Conservation (phyloP, 257 asterid species). For the Solanum ossicruentum region DNA sequence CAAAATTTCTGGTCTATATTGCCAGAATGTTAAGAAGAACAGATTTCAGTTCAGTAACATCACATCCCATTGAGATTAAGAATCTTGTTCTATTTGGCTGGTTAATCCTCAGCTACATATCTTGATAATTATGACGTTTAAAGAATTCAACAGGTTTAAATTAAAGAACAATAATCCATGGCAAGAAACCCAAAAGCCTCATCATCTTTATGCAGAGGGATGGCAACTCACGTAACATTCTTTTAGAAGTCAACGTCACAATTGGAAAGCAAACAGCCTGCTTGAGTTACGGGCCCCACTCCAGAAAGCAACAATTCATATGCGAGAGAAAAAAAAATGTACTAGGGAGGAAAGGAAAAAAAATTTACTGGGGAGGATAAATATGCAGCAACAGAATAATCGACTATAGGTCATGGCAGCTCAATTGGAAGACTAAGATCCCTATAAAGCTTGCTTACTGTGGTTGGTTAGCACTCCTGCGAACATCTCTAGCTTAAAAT, state of each 20-base stretch:
- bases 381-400: neutral
- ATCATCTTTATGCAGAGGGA: neutral
- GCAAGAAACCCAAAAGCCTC: neutral
- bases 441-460: neutral
- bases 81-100: neutral
- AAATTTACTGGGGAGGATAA: neutral
- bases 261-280: neutral
- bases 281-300: neutral
- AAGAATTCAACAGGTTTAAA: neutral
- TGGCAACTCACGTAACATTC: neutral
- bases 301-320: neutral
- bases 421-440: neutral
- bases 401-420: neutral
- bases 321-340: neutral
- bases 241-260: neutral
- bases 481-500: neutral
- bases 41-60: neutral
- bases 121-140: neutral
- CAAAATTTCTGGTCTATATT: neutral
- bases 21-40: neutral
- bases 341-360: neutral
- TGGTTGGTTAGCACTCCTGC: neutral
- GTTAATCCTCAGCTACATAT: neutral
- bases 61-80: neutral
- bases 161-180: neutral